A percentile compares a stretch with the other conserved stretches of the same genome.
phyloP scores from a whole-genome alignment of 306 rosid genomes.

The Ormosia semicastrata region DNA sequence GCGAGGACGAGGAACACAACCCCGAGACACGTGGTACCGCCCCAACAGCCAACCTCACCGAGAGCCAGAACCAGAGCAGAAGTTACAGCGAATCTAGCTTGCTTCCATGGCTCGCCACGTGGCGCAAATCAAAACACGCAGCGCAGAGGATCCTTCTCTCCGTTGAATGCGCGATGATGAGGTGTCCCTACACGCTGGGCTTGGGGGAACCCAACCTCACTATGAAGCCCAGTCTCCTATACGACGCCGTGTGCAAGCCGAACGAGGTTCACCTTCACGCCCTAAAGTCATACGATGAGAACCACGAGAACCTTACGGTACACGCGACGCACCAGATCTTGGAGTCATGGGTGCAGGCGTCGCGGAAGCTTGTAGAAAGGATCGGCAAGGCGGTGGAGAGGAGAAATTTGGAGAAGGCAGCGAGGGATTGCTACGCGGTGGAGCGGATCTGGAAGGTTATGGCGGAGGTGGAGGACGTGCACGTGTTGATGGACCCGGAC shows the following conservation, averaged over 20 bases:
- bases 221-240: constrained; percentile 59
- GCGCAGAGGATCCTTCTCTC: constrained; percentile 70
- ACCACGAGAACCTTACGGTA: constrained; percentile 64
- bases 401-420: constrained; percentile 43
- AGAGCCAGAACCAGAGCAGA: constrained; percentile 11
- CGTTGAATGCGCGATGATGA: constrained; percentile 74
- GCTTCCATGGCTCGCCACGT: constrained; percentile 70
- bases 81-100: constrained; percentile 68
- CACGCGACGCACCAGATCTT: constrained; percentile 75
- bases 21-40: constrained; percentile 50
- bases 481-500: constrained; percentile 82
- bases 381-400: constrained; percentile 31
- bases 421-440: constrained; percentile 58
- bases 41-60: constrained; percentile 55
- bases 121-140: constrained; percentile 58
- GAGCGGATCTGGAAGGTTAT: constrained; percentile 90
- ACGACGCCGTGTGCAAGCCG: constrained; percentile 75
- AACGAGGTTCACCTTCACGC: constrained; percentile 59
- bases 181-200: constrained; percentile 75
- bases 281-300: constrained; percentile 50
- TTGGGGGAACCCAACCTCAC: constrained; percentile 78
- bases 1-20: constrained; percentile 62
- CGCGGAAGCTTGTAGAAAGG: constrained; percentile 58
- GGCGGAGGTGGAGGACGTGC: constrained; percentile 65
- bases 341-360: constrained; percentile 63